Evolutionary conservation across 768 basidiomycete species (phyloP).

Genomic region (Trametes sanguinea): DNA sequence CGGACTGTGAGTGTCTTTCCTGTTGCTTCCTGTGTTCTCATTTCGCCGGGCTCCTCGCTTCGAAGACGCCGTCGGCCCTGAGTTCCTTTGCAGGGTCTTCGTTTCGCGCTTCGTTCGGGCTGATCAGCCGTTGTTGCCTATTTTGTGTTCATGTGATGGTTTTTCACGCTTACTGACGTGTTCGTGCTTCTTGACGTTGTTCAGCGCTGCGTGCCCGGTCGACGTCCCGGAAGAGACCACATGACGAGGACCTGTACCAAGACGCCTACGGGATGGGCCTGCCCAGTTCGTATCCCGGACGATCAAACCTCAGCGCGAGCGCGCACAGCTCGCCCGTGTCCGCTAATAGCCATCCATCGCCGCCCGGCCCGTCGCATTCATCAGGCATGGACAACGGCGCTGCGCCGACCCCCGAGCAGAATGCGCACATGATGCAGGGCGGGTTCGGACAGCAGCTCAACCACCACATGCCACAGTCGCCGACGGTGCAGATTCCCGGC

Average conservation of each 20-base stretch:
- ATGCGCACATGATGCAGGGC: constrained; percentile 52
- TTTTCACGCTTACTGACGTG: constrained; percentile 3
- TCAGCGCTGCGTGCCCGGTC: constrained; percentile 72
- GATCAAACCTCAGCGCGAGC: constrained; percentile 45
- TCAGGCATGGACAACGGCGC: constrained; percentile 45
- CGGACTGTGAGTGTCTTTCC: constrained; percentile 34
- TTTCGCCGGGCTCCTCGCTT: no score
- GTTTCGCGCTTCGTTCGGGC: constrained; percentile 20
- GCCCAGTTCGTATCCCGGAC: constrained; percentile 37
- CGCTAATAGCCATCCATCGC: constrained; percentile 65
- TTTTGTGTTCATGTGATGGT: constrained; percentile 7
- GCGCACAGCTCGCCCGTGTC: constrained; percentile 79
- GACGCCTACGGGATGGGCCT: constrained; percentile 40
- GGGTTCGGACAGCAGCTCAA: constrained; percentile 23
- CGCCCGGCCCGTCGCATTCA: constrained; percentile 43
- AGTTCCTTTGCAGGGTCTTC: not conserved
- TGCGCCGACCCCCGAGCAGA: constrained; percentile 41
- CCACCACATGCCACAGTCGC: constrained; percentile 44
- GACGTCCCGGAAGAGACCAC: constrained; percentile 71
- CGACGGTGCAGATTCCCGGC: constrained; percentile 49
- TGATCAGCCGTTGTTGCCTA: constrained; percentile 23
- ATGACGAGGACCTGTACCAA: constrained; percentile 57
- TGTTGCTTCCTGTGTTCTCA: not conserved
- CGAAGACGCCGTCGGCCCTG: no score
- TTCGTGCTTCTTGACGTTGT: constrained; percentile 20